Evolutionary conservation across 257 asterid species (phyloP).

Genomic region (Salvia miltiorrhiza): DNA sequence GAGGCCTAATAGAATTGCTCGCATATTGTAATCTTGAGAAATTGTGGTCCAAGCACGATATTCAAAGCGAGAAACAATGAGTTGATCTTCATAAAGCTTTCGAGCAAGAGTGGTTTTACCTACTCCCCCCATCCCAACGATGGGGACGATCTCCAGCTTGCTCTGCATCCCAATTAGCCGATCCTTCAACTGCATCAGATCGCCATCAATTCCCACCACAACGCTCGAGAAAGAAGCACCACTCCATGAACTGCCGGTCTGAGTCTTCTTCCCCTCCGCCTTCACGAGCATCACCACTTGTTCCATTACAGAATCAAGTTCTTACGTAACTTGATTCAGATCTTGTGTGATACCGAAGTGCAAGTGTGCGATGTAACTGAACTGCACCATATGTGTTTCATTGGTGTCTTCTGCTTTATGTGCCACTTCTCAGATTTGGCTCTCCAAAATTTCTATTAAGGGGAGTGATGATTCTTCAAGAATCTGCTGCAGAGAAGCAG

Average conservation of each 20-base stretch:
- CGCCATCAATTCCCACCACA: constrained; percentile 10
- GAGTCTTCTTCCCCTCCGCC: background rate
- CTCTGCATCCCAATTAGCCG: background rate
- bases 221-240: background rate
- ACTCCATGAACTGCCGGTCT: no score
- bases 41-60: no score
- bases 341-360: no score
- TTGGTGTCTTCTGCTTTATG: constrained; percentile 12
- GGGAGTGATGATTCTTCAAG: background rate
- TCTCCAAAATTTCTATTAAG: background rate
- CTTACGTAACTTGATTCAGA: background rate
- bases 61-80: no score
- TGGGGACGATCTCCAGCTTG: background rate
- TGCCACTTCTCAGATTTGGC: constrained; percentile 5
- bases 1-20: no score
- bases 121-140: background rate
- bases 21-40: no score
- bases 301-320: background rate
- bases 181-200: background rate
- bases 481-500: background rate
- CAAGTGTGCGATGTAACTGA: no score
- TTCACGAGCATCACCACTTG: background rate
- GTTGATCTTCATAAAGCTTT: no score
- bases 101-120: no score
- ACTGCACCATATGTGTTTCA: background rate